Base-by-base conservation (phyloP, 2,329 filamentous ascomycete genomes). In the Epichloe gansuensis region DNA sequence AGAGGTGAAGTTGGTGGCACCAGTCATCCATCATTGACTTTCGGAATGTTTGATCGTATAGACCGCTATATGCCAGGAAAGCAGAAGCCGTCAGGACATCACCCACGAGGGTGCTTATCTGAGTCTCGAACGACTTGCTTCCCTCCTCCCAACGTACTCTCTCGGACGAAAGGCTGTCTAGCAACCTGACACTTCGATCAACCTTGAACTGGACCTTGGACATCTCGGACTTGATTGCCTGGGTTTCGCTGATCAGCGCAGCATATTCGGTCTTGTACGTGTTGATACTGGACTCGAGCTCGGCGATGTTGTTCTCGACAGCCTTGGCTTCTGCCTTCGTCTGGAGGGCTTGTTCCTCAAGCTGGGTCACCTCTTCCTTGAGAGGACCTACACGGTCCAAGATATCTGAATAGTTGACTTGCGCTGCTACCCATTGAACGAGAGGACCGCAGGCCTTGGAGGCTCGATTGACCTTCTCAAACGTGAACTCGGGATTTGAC, bases 11-110 rank as follows among this genome's bases (percentile, higher is more conserved):
- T 68, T 98, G 93, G 61, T 94, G 84, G 55, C 93, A 77, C 93
- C 93, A 98, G 67, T 98, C 93, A 59, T 98, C 93, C 70, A 93
- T 82, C 89, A 98, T 96, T 8, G 85, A 84, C 71, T 96, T 96
- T 64, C 93, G 84, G 80, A 96, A 97, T 55, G 93, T 93, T 65
- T 98, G 94, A 65, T 98, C 93, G 65, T 95, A 98, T 49, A 97
- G 83, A 69, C 93, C 93, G 63, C 87, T 89, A 69, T 98, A 98
- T 13, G 94, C 93, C 56, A 98, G 76, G 77, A 97, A 97, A 8
- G 91, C 94, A 5, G 94, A 89, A n/a, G 93, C 93, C 49, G 96
- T 85, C 55, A 98, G 78, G 48, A 96, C 91, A 64, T 98, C 93
- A 55, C 93, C 93, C 39, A 98, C 88, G 50, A 98, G 81, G 2